Evolutionary conservation across 2,329 filamentous ascomycete species (phyloP).

Genomic region (Lachnellula willkommii): DNA sequence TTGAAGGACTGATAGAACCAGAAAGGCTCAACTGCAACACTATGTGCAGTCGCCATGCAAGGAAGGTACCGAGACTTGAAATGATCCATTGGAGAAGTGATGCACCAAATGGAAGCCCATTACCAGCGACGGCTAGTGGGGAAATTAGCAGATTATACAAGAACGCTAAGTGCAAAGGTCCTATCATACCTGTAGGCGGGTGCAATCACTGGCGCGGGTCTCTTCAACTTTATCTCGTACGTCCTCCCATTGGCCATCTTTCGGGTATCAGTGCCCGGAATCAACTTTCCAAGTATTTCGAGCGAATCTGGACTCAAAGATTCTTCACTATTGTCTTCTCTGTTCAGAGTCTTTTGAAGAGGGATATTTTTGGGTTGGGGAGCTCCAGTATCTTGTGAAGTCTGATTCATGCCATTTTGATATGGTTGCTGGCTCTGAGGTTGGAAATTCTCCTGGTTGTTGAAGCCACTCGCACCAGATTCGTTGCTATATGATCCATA

Average conservation of each 20-base stretch:
- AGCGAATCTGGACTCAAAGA: conserved; percentile 1
- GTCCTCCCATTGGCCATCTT: conserved; percentile 17
- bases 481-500: conserved; percentile 26
- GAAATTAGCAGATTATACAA: conserved; percentile 13
- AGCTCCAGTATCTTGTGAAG: background rate
- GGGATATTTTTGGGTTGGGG: background rate
- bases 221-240: conserved; percentile 30
- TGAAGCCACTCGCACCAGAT: conserved; percentile 8
- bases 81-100: background rate
- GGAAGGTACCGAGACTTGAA: background rate
- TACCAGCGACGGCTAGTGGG: conserved; percentile 36
- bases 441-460: conserved; percentile 7
- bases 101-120: conserved; percentile 6
- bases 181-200: conserved; percentile 34
- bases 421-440: conserved; percentile 2
- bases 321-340: background rate
- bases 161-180: conserved; percentile 5
- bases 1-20: conserved; percentile 22
- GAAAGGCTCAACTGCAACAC: conserved; percentile 22
- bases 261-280: conserved; percentile 3
- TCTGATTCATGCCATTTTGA: background rate
- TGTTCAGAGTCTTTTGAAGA: background rate
- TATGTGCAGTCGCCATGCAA: conserved; percentile 15
- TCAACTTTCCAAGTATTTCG: conserved; percentile 27
- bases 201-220: conserved; percentile 35